phyloP scores from a whole-genome alignment of 2,329 filamentous ascomycete genomes.

The Phoma sp. region DNA sequence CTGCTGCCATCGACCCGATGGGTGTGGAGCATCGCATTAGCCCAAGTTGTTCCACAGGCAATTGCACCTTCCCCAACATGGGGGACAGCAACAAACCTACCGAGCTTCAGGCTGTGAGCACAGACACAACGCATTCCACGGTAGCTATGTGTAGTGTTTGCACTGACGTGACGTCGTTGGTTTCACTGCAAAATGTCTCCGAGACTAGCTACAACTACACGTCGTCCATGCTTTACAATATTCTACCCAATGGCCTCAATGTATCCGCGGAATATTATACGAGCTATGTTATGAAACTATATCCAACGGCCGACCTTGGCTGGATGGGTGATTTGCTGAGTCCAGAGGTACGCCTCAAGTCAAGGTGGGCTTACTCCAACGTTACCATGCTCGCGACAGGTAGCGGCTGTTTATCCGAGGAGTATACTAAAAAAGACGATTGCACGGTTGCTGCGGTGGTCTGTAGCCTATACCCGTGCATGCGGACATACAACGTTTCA shows the following conservation, averaged over 20 bases:
- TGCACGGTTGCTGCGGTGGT: not conserved
- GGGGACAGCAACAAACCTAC: not conserved
- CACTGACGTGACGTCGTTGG: not conserved
- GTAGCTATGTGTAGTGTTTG: constrained; percentile 1
- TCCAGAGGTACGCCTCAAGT: not conserved
- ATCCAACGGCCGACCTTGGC: not conserved
- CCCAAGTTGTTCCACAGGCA: not conserved
- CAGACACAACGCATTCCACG: not conserved
- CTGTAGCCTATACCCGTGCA: constrained; percentile 3
- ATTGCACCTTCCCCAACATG: not conserved
- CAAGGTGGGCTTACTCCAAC: constrained; percentile 5
- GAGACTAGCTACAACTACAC: no score
- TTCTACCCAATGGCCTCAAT: not conserved
- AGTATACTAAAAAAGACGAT: not conserved
- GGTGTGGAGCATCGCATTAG: not conserved
- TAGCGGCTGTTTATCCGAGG: not conserved
- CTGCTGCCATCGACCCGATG: not conserved
- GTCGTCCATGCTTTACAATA: not conserved
- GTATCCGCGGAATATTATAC: not conserved
- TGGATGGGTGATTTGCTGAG: not conserved
- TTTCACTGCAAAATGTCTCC: not conserved
- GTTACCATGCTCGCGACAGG: not conserved
- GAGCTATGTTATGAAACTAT: not conserved
- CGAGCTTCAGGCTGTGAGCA: not conserved
- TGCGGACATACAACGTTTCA: not conserved